phyloP scores from a whole-genome alignment of 257 asterid genomes.

The Eustoma russellianum region DNA sequence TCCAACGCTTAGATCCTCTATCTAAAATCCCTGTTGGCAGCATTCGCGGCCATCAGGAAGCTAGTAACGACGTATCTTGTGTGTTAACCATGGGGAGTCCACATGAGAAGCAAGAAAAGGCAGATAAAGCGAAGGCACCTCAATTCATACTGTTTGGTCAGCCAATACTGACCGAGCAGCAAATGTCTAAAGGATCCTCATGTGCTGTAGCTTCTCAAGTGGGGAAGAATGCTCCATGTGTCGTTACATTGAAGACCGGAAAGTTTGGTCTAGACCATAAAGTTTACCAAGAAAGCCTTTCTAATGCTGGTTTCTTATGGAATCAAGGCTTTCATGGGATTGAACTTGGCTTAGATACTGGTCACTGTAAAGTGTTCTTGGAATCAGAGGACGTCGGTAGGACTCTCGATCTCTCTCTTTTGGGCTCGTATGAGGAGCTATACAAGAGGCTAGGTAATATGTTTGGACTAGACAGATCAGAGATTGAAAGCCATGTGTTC shows the following conservation, averaged over 20 bases:
- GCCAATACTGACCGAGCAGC: conserved; percentile 96
- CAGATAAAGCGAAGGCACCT: conserved; percentile 37
- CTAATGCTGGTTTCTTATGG: conserved; percentile 28
- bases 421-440: conserved; percentile 80
- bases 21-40: conserved; percentile 32
- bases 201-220: conserved; percentile 24
- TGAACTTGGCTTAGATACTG: conserved; percentile 48
- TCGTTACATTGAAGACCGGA: conserved; percentile 25
- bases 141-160: conserved; percentile 80
- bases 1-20: conserved; percentile 38
- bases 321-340: conserved; percentile 30
- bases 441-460: conserved; percentile 52
- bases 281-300: conserved; percentile 24
- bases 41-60: conserved; percentile 22
- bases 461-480: conserved; percentile 60
- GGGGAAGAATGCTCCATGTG: conserved; percentile 24
- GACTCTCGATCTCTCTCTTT: conserved; percentile 60
- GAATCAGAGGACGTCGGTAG: conserved; percentile 82
- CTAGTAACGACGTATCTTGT: conserved; percentile 59
- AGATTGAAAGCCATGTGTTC: conserved; percentile 42
- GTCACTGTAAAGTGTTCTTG: conserved; percentile 89
- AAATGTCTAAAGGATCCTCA: conserved; percentile 42
- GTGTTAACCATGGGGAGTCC: conserved; percentile 61
- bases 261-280: conserved; percentile 18
- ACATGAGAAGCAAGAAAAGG: conserved; percentile 22